Evolutionary conservation across 2,329 filamentous ascomycete species (phyloP).

Genomic region (Rutstroemia sp.): DNA sequence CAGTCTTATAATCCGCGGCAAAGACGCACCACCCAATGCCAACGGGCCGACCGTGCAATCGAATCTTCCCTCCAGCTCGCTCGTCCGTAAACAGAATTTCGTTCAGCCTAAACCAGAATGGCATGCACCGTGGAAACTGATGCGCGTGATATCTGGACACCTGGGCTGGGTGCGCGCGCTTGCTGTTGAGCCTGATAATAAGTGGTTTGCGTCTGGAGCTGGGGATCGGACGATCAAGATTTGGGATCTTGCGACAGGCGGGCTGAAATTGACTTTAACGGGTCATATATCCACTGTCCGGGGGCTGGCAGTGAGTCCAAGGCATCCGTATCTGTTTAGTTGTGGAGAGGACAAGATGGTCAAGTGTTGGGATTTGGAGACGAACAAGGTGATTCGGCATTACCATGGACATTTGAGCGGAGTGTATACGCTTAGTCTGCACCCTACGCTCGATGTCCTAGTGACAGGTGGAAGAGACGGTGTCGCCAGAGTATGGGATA

Average conservation of each 20-base stretch:
- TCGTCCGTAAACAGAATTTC: conserved; percentile 53
- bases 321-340: conserved; percentile 95
- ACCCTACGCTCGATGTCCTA: conserved; percentile 89
- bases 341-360: conserved; percentile 99
- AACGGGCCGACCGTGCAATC: conserved; percentile 45
- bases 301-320: conserved; percentile 82
- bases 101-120: conserved; percentile 76
- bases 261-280: conserved; percentile 77
- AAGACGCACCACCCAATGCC: conserved; percentile 44
- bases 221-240: conserved; percentile 98
- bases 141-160: conserved; percentile 95
- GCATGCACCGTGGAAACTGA: conserved; percentile 97
- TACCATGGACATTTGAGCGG: conserved; percentile 96
- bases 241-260: conserved; percentile 88
- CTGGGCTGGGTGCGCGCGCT: conserved; percentile 88
- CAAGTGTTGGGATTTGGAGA: conserved; percentile 98
- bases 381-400: conserved; percentile 97
- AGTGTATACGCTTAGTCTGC: conserved; percentile 88
- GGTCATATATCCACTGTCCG: conserved; percentile 92
- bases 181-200: conserved; percentile 90
- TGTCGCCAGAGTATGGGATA: conserved; percentile 94
- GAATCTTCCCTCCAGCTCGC: conserved; percentile 41
- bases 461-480: conserved; percentile 93
- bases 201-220: conserved; percentile 95
- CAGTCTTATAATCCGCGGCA: conserved; percentile 47